Conservation (phyloP, 2,329 filamentous ascomycete genomes). For the Cylindrodendrum hubeiense region DNA sequence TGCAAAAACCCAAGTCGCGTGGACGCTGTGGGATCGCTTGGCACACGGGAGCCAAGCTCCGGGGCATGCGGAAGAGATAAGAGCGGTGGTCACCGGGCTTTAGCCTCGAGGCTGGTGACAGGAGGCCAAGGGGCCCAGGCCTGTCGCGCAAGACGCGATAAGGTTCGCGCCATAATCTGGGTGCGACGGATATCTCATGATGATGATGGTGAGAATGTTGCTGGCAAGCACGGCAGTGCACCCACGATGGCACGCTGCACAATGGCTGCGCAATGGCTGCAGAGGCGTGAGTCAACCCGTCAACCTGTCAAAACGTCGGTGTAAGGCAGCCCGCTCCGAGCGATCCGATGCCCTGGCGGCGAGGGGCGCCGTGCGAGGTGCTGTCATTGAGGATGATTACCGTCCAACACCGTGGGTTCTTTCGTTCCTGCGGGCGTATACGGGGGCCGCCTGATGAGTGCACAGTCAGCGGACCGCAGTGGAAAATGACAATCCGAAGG, state of each 20-base stretch:
- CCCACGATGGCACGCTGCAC: constrained; percentile 8
- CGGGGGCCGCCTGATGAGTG: background rate
- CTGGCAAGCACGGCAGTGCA: constrained; percentile 7
- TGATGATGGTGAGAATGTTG: constrained; percentile 9
- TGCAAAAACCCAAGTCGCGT: background rate
- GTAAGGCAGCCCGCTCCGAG: constrained; percentile 6
- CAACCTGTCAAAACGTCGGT: background rate
- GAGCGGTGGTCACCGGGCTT: constrained; percentile 4
- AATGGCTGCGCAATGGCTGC: background rate
- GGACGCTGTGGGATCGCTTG: background rate
- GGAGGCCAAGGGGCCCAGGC: background rate
- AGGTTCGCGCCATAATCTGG: constrained; percentile 20
- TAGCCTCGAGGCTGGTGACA: constrained; percentile 7
- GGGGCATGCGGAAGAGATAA: too few species aligned
- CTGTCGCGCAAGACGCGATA: constrained; percentile 8
- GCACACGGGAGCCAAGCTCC: too few species aligned
- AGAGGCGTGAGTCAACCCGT: background rate
- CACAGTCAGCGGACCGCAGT: background rate
- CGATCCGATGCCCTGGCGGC: constrained; percentile 6
- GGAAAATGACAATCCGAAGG: background rate
- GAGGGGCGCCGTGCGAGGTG: background rate
- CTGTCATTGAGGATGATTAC: too few species aligned
- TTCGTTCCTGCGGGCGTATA: background rate
- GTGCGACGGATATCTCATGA: constrained; percentile 16
- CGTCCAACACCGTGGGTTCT: background rate